Percentiles rank a stretch among this genome's conserved stretches.
Conservation (phyloP, 2,329 filamentous ascomycete species). For the Zarea fungicola region DNA sequence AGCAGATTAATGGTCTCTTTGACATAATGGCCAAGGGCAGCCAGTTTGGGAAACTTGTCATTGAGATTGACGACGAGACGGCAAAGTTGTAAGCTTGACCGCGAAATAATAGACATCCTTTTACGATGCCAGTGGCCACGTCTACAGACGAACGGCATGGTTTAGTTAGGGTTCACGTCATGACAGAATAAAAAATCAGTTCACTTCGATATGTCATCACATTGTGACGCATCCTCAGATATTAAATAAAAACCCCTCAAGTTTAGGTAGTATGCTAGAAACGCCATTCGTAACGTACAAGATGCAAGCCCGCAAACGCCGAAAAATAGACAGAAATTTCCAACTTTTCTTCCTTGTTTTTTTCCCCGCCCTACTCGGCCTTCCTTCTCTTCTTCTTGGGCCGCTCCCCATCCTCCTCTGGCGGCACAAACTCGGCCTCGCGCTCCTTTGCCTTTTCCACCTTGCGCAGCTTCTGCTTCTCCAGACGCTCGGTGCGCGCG, state of each 20-base stretch:
- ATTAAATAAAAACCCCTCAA: not conserved
- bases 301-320: conserved; percentile 7
- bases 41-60: conserved; percentile 91
- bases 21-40: conserved; percentile 79
- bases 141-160: no score
- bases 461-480: conserved; percentile 82
- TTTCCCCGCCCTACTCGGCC: conserved; percentile 21
- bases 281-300: conserved; percentile 11
- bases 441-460: conserved; percentile 82
- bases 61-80: conserved; percentile 53
- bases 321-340: not conserved
- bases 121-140: no score
- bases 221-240: not conserved
- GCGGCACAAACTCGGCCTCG: conserved; percentile 80
- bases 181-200: not conserved
- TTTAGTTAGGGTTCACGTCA: no score
- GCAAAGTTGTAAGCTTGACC: conserved; percentile 41
- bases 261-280: conserved; percentile 1
- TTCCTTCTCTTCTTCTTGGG: conserved; percentile 61
- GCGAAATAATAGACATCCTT: no score
- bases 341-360: not conserved
- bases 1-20: conserved; percentile 77
- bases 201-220: not conserved
- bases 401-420: conserved; percentile 65
- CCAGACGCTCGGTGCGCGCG: conserved; percentile 71